Evolutionary conservation across 495 filamentous ascomycete genomes (phyloP).

Genomic region (Aspergillus bridgeri): DNA sequence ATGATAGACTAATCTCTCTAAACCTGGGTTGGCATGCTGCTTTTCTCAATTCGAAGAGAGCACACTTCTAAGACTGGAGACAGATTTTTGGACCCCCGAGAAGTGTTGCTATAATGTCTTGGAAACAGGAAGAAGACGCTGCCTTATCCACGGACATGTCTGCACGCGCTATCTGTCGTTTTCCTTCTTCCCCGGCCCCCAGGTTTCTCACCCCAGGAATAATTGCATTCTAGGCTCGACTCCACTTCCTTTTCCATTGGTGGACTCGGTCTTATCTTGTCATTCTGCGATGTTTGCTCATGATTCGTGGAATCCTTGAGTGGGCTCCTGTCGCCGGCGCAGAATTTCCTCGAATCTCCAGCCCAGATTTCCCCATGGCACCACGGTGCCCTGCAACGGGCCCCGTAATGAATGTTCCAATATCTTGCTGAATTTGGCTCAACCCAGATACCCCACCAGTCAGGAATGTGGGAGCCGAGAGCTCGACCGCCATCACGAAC

Average conservation of each 20-base stretch:
- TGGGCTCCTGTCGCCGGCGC: conserved; percentile 16
- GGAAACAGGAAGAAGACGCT: background rate
- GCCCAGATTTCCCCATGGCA: conserved; percentile 27
- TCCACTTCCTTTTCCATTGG: conserved; percentile 25
- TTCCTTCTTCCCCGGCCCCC: background rate
- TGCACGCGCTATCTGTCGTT: too few relatives aligned
- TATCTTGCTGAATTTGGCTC: conserved; percentile 9
- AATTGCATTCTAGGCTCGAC: background rate
- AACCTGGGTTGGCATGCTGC: too few relatives aligned
- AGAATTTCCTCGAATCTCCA: conserved; percentile 38
- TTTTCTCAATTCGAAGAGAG: too few relatives aligned
- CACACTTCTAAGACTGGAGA: too few relatives aligned
- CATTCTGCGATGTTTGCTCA: background rate
- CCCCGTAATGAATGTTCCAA: background rate
- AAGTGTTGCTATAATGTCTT: too few relatives aligned
- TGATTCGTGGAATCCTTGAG: conserved; percentile 38
- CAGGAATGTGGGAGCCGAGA: conserved; percentile 21
- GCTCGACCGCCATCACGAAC: conserved; percentile 16
- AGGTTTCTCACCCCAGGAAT: background rate
- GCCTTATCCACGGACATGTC: background rate
- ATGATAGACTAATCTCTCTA: too few relatives aligned
- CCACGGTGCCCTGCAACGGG: background rate
- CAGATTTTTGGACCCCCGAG: too few relatives aligned
- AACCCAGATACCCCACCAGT: conserved; percentile 31
- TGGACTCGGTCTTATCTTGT: conserved; percentile 30